Percentiles rank a stretch among this genome's conserved stretches.
These are phyloP conservation scores for Ramaria rubella DNA, from an alignment of 768 basidiomycete species.

Conservation along the genomic window DNA sequence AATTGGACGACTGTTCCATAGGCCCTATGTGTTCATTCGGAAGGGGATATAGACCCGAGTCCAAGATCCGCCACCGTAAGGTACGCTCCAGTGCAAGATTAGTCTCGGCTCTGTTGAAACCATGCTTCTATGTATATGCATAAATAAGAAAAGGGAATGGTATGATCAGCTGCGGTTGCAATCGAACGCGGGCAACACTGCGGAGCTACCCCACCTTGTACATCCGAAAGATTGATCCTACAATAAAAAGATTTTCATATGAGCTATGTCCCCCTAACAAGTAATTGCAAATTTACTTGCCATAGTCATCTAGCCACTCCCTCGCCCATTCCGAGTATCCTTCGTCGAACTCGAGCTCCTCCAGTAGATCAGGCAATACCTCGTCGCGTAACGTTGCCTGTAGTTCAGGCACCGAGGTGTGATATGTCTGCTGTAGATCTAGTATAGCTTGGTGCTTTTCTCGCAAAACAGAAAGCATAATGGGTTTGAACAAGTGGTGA, in stretches of 20 bases:
- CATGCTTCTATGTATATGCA: no score
- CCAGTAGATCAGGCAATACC: slow-evolving; percentile 51
- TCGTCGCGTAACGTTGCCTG: slow-evolving; percentile 48
- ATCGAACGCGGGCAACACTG: no score
- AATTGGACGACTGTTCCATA: slow-evolving; percentile 16
- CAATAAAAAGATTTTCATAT: not conserved
- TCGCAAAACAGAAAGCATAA: slow-evolving; percentile 35
- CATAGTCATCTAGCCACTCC: slow-evolving; percentile 60
- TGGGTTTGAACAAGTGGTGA: not conserved
- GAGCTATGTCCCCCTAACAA: not conserved
- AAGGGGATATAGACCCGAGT: not conserved
- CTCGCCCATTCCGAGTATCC: slow-evolving; percentile 44
- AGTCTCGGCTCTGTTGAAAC: slow-evolving; percentile 11
- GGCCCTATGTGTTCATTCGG: not conserved
- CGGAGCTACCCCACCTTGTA: no score
- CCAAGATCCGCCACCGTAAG: slow-evolving; percentile 44
- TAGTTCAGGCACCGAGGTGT: slow-evolving; percentile 39
- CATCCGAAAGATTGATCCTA: slow-evolving; percentile 33
- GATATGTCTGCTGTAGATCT: slow-evolving; percentile 43
- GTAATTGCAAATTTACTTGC: slow-evolving; percentile 36
- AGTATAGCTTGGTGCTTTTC: slow-evolving; percentile 43
- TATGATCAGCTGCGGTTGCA: no score
- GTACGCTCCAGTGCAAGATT: slow-evolving; percentile 40
- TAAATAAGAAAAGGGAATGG: no score
- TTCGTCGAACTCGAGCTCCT: slow-evolving; percentile 48